These are phyloP conservation scores for Candida krabiensis DNA, from an alignment of 805 yeast genomes.

Conservation along the genomic window DNA sequence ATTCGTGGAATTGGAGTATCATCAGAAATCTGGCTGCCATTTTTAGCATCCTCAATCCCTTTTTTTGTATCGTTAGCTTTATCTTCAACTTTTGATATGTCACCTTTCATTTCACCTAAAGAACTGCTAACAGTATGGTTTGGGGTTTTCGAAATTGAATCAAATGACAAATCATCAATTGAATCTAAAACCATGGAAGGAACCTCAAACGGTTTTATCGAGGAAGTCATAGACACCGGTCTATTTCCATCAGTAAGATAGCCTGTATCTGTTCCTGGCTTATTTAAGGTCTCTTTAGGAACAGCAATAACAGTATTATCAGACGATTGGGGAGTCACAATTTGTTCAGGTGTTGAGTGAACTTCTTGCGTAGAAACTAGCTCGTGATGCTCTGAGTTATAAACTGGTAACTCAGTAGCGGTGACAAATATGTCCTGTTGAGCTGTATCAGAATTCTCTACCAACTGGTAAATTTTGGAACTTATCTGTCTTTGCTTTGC, in stretches of 20 bases:
- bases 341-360: not conserved
- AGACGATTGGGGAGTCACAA: not conserved
- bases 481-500: conserved; percentile 7
- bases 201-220: conserved; percentile 6
- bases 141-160: conserved; percentile 23
- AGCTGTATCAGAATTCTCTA: conserved; percentile 26
- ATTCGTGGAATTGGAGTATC: conserved; percentile 1
- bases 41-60: not conserved
- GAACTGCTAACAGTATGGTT: conserved; percentile 11
- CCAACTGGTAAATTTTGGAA: conserved; percentile 21
- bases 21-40: not conserved
- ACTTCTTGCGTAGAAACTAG: not conserved
- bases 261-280: not conserved
- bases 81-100: not conserved
- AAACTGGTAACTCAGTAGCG: conserved; percentile 36
- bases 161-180: conserved; percentile 13
- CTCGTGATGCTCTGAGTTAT: not conserved
- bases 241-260: not conserved
- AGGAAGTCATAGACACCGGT: not conserved
- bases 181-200: conserved; percentile 6
- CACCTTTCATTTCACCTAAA: not conserved
- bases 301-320: conserved; percentile 1
- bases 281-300: not conserved
- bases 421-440: conserved; percentile 38
- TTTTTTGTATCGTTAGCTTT: not conserved